Base-by-base conservation (phyloP, 345 rosid genomes). In the Populus alba region DNA sequence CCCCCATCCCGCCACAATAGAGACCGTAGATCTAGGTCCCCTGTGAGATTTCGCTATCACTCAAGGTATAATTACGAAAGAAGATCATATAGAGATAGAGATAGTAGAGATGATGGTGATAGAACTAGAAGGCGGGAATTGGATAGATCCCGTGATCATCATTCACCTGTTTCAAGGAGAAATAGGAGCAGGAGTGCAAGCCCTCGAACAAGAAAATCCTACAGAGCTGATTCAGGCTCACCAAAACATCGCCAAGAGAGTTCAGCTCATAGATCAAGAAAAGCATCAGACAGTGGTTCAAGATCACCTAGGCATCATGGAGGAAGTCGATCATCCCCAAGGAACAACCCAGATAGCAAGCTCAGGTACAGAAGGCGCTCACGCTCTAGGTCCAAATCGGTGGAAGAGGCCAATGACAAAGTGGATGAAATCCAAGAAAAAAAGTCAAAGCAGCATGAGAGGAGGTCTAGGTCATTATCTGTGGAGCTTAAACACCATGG, bases 1-100 rank as follows among this genome's bases (percentile, higher is more conserved):
- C 96, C 97, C 79, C 89, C 88, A 0, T 78, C 87, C 62, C 94
- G 85, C 35, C 83, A 72, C 66, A 89, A 76, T n/a, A 86, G 96
- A 85, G 87, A 85, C 74, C 85, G 79, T 73, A 91, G 92, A 79
- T 90, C 92, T 29, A 92, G 92, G 82, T 90, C 99, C 51, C 98
- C 97, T 3, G 53, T 86, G 22, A 85, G 92, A 77, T 91, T 84
- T 77, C 90, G 84, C 39, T 78, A 83, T 76, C 84, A 82, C 80
- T 87, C 87, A 39, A 89, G 89, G 71, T 90, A 89, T 87, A 91
- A 89, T 66, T 81, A 83, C 80, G 92, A 87, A 77, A 85, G 90
- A 71, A 81, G 86, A 72, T 85, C 88, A 7, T 84, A 78, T 82
- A 90, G 93, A 86, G 97, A 78, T 82, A 90, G 93, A 86, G 97